Base-by-base conservation (phyloP, 176 grass and related monocot genomes). In the Oryza rufipogon region DNA sequence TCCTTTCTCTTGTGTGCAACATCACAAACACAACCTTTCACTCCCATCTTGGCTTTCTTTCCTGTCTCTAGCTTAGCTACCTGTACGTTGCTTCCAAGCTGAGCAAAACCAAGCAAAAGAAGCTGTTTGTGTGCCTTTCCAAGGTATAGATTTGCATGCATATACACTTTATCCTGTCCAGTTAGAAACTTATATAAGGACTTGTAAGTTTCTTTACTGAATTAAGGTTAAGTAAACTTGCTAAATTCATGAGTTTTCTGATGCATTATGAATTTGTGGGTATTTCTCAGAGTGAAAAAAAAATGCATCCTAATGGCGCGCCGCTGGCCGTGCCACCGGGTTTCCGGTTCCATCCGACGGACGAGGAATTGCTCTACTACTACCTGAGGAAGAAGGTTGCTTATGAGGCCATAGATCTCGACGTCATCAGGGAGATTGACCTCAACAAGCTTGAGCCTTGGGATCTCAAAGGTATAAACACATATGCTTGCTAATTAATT, bases 381-480 rank as follows among this genome's bases (percentile, higher is more conserved):
- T 97, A 97, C 82, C 82, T 97, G 64, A 91, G 89, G 74, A 97
- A 92, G 83, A 97, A 97, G 77, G 80, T 97, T 1, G 83, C 89
- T 13, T 92, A 87, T 39, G 94, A 97, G 78, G 74, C 85, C n/a
- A 92, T 88, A 28, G 94, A 91, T 88, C 85, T 97, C 5, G 91
- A 97, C 79, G 87, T 97, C 83, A 97, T 97, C 28, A 78, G 87
- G 33, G 94, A 97, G 66, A 71, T 97, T 5, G 94, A 97, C 68
- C 94, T 97, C 73, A 97, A 94, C 80, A 94, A 92, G 85, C 89
- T 97, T 46, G 94, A 97, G 64, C 94, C 94, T 17, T 97, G 94
- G 94, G 94, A 96, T 34, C 91, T 96, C 77, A 85, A 86, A 89
- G 89, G 94, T 96, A 32, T 32, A 32, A 32, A 32, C 30, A 32